These are phyloP conservation scores for Gossypium laxum DNA, from an alignment of 441 rosid genomes.

Conservation along the genomic window DNA sequence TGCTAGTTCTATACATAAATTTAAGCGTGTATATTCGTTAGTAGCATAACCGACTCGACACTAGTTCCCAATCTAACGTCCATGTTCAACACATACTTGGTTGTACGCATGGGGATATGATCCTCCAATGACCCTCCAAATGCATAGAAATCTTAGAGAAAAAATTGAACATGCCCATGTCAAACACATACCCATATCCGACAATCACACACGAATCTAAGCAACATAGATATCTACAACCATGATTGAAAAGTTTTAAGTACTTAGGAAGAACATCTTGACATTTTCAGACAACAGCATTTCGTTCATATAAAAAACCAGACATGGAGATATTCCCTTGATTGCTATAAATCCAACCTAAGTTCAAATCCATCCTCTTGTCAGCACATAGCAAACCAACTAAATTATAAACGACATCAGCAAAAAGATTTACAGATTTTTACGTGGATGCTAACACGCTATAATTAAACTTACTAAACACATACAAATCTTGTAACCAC, in stretches of 20 bases:
- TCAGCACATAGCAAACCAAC: not conserved
- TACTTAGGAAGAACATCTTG: not conserved
- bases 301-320: not conserved
- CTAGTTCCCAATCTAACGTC: not conserved
- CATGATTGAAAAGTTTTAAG: not conserved
- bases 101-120: not conserved
- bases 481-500: not conserved
- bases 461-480: not conserved
- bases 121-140: not conserved
- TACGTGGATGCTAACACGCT: not conserved
- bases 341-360: not conserved
- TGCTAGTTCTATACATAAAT: not conserved
- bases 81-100: not conserved
- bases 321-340: not conserved
- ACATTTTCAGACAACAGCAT: not conserved
- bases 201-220: not conserved
- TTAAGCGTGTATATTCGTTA: not conserved
- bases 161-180: not conserved
- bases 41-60: not conserved
- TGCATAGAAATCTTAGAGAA: not conserved
- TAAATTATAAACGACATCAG: not conserved
- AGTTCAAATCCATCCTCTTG: not conserved
- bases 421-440: not conserved
- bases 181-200: not conserved
- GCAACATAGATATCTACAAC: not conserved